phyloP scores from a whole-genome alignment of 352 stramenopile genomes.

The Phytophthora pseudosyringae region DNA sequence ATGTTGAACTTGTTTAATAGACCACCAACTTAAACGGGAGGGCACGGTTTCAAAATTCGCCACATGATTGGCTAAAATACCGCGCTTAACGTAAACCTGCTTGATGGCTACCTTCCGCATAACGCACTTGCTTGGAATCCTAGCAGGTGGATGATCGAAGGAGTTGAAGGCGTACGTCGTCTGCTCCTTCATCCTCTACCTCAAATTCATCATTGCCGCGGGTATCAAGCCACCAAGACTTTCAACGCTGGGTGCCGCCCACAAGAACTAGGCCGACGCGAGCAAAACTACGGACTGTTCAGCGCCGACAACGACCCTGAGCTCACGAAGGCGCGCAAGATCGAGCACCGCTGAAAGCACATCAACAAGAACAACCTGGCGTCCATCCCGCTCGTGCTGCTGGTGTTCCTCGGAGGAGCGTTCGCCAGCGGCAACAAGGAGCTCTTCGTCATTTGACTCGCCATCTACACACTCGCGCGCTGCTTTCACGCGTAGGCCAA shows the following conservation, averaged over 20 bases:
- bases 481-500: conserved; percentile 62
- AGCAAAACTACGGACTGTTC: conserved; percentile 46
- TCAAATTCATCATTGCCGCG: conserved; percentile 46
- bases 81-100: conserved; percentile 21
- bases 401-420: conserved; percentile 39
- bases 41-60: conserved; percentile 7
- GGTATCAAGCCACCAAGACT: conserved; percentile 47
- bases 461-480: conserved; percentile 49
- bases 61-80: conserved; percentile 34
- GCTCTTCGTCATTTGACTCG: conserved; percentile 29
- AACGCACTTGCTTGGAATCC: conserved; percentile 5
- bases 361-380: conserved; percentile 61
- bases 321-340: conserved; percentile 34
- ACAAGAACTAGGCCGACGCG: conserved; percentile 37
- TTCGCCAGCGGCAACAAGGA: conserved; percentile 42
- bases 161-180: conserved; percentile 39
- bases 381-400: conserved; percentile 48
- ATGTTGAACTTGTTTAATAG: conserved; percentile 14
- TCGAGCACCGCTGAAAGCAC: conserved; percentile 52
- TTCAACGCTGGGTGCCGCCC: conserved; percentile 44
- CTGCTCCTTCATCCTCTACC: conserved; percentile 47
- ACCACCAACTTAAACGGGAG: conserved; percentile 20
- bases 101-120: conserved; percentile 18
- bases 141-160: conserved; percentile 28
- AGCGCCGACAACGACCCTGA: conserved; percentile 28